Percentiles rank a stretch among this genome's conserved stretches.
Evolutionary conservation across 1,284 basidiomycete genomes (phyloP).

Genomic region (Cutaneotrichosporon cyanovorans): DNA sequence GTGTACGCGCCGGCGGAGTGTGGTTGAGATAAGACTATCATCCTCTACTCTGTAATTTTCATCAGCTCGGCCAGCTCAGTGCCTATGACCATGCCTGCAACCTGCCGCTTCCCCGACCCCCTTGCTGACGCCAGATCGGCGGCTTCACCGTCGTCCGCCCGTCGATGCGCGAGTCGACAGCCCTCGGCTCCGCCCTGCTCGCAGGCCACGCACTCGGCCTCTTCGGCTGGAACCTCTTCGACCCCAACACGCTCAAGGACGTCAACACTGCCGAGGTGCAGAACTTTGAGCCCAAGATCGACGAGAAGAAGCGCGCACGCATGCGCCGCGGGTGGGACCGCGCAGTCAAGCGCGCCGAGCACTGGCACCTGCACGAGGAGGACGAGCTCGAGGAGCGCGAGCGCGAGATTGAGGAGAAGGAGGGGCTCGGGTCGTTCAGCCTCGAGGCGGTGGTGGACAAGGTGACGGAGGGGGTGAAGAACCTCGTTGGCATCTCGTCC

Average conservation of each 20-base stretch:
- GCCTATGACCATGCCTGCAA: no score
- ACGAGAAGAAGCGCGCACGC: conserved; percentile 54
- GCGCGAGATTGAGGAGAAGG: conserved; percentile 13
- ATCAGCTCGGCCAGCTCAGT: no score
- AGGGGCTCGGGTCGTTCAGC: no score
- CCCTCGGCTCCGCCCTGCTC: conserved; percentile 91
- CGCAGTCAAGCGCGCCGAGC: conserved; percentile 69
- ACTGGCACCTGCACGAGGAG: conserved; percentile 52
- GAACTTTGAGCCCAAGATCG: conserved; percentile 60
- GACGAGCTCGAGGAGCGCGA: conserved; percentile 14
- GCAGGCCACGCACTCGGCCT: conserved; percentile 81
- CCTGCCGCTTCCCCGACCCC: background rate
- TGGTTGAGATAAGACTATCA: no score
- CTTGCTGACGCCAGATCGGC: conserved; percentile 52
- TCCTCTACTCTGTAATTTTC: no score
- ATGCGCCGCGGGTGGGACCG: conserved; percentile 72
- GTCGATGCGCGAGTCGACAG: conserved; percentile 95
- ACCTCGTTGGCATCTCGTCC: no score
- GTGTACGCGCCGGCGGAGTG: no score
- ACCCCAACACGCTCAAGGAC: conserved; percentile 74
- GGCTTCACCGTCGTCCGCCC: conserved; percentile 87
- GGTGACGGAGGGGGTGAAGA: no score
- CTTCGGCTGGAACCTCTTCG: conserved; percentile 87
- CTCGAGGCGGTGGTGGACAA: no score
- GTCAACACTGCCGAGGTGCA: conserved; percentile 81